Base-by-base conservation (phyloP, 1,284 basidiomycete genomes). In the Cryptococcus floricola region DNA sequence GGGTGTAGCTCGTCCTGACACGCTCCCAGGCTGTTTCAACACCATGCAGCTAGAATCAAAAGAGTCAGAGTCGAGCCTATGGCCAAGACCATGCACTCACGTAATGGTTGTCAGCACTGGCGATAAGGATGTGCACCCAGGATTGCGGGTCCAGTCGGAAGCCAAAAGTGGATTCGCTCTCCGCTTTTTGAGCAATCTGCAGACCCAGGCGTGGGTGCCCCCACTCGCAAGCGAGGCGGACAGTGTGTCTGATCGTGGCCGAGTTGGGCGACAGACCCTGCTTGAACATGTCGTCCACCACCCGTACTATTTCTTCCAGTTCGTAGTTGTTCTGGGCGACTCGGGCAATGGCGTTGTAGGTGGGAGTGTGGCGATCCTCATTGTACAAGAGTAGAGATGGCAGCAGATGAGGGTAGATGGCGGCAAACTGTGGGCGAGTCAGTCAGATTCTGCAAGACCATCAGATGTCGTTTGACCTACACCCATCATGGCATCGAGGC, bases 21-120 rank as follows among this genome's bases (percentile, higher is more conserved):
- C 81, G 81, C 9, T 81, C 64, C 90, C 89, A 93, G 42, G 83
- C 83, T 49, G 72, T 69, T 38, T 79, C 59, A 4, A 87, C 83
- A 10, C 88, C 89, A 6, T 87, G 83, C 23, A 80, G 75, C 88
- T 92, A 48, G 23, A 16, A 48, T 53, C 31, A 28, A 7, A 25
- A 27, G 41, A 41, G 52, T 46, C 38, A 49, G 48, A 39, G 43
- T 38, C 14, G 6, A 13, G 3, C 13, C 12, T 23, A 23, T 10
- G 27, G 19, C 14, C 4, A 25, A 16, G 7, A 46, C 18, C 45
- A 27, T 46, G 25, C 45, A 69, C 72, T 66, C 57, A 75, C 72
- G 52, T 54, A 75, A 23, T 69, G 64, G 34, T 48, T 51, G 31
- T 72, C 68, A 18, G 69, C 70, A 38, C 67, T 69, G 10, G 66